Evolutionary conservation across 2,329 filamentous ascomycete genomes (phyloP), one percentile per base, ranked within the genome.

Genomic region (Orbilia javanica): DNA sequence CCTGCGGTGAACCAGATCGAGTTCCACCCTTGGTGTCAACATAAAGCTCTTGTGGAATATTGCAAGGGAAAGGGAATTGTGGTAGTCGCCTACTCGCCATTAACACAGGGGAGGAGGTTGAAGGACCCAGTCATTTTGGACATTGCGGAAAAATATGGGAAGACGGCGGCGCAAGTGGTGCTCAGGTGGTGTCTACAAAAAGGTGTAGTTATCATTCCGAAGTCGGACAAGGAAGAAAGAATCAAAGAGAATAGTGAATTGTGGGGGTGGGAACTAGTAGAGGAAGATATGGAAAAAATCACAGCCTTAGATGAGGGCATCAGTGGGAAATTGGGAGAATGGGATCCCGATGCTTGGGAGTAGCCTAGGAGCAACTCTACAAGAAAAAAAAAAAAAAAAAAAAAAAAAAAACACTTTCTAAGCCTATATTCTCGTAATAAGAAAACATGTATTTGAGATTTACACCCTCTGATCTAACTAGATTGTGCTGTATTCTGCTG

Each of bases 1-100:
- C 92, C 92, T 0, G 88, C 89, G 0, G 89, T 95, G 62, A 95
- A 95, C 82, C 93, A 96, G 85, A 91, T 94, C 81, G 91, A 95
- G 83, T 88, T 94, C 1, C 92, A 95, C 79, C 92, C 92, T 0
- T 96, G 94, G 87, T 93, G 94, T 83, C 93, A 91, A 1, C 89
- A 91, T 65, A 87, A 86, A 0, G 87, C 87, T 44, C 93, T 96
- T 79, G 88, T 80, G 0, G 86, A 87, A 15, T 90, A 89, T 80
- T 93, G 93, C 86, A 88, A 74, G 85, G 88, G 77, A 86, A 94
- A 80, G 85, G 86, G 48, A 4, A 94, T 96, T 70, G 85, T 90
- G 0, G 87, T 96, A 0, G 90, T 96, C 84, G 93, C 93, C 0
- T 96, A 96, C 80, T 92, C 92, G 10, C 93, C 93, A 3, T 87